phyloP scores from a whole-genome alignment of 2,329 filamentous ascomycete species.

The Curvularia eragrostidis region DNA sequence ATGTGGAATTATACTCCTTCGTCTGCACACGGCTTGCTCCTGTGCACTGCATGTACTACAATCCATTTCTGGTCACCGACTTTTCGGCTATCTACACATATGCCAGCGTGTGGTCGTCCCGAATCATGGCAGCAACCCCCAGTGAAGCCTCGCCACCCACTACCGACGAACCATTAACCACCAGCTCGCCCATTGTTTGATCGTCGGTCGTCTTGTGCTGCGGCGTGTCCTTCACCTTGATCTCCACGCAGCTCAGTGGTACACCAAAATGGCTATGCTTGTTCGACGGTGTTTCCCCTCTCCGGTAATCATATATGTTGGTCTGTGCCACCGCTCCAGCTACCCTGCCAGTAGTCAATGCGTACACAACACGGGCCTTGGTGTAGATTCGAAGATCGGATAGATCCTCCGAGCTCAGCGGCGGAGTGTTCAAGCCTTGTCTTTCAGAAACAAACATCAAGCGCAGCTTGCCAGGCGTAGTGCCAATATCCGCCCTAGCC shows the following conservation, averaged over 20 bases:
- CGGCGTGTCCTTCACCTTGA: conserved; percentile 71
- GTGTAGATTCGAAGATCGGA: conserved; percentile 84
- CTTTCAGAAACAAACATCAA: conserved; percentile 81
- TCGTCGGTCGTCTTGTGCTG: conserved; percentile 69
- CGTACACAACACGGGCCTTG: conserved; percentile 81
- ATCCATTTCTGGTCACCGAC: not conserved
- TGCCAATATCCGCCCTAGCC: conserved; percentile 65
- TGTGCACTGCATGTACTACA: not conserved
- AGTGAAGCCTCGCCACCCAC: conserved; percentile 69
- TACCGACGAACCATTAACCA: conserved; percentile 76
- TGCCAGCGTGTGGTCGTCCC: conserved; percentile 75
- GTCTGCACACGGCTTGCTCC: not conserved
- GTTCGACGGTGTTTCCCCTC: conserved; percentile 51
- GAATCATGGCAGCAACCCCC: conserved; percentile 69
- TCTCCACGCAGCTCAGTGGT: conserved; percentile 79
- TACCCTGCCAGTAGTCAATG: conserved; percentile 80
- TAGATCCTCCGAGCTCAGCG: conserved; percentile 72
- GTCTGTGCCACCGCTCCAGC: conserved; percentile 90
- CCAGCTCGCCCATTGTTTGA: conserved; percentile 62
- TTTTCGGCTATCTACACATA: conserved; percentile 43
- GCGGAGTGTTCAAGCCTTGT: conserved; percentile 65
- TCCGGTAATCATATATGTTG: conserved; percentile 83
- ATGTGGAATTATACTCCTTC: not conserved
- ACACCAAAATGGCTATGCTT: conserved; percentile 76
- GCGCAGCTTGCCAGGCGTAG: conserved; percentile 74